Evolutionary conservation across 2,329 filamentous ascomycete genomes (phyloP).

Genomic region (Lachnellula subtilissima): DNA sequence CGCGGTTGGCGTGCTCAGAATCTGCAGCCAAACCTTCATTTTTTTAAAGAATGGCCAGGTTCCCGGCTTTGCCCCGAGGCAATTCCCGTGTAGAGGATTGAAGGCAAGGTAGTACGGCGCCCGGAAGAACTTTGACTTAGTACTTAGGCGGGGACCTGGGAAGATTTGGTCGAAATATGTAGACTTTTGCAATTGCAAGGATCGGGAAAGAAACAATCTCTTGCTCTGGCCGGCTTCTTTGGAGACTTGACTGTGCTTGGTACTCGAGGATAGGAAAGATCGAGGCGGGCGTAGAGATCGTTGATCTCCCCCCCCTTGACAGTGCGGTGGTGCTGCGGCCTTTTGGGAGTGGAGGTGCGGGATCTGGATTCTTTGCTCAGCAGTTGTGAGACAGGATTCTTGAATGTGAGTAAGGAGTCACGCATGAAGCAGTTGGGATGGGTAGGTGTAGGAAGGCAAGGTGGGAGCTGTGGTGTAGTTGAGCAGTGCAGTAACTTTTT

Average conservation of each 20-base stretch:
- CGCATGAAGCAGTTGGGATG: neutral
- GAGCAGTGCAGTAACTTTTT: neutral
- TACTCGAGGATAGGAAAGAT: neutral
- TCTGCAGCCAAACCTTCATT: conserved; percentile 72
- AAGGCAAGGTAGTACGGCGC: neutral
- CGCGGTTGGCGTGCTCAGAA: conserved; percentile 77
- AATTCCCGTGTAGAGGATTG: neutral
- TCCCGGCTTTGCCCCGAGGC: neutral
- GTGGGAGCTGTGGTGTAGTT: neutral
- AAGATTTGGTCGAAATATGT: conserved; percentile 4
- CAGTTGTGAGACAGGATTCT: neutral
- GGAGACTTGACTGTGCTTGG: neutral
- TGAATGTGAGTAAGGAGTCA: neutral
- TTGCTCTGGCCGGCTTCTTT: neutral
- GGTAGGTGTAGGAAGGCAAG: neutral
- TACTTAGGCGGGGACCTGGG: conserved; percentile 7
- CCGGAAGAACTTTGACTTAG: neutral
- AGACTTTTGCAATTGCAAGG: neutral
- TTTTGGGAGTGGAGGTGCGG: neutral
- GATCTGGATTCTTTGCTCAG: neutral
- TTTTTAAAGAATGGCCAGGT: conserved; percentile 8
- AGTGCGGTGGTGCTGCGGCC: neutral
- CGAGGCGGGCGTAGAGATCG: neutral
- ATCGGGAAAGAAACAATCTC: neutral
- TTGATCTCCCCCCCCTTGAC: too few relatives aligned